These are phyloP conservation scores for Mycena citricolor DNA, from an alignment of 1,284 basidiomycete species.

Conservation along the genomic window DNA sequence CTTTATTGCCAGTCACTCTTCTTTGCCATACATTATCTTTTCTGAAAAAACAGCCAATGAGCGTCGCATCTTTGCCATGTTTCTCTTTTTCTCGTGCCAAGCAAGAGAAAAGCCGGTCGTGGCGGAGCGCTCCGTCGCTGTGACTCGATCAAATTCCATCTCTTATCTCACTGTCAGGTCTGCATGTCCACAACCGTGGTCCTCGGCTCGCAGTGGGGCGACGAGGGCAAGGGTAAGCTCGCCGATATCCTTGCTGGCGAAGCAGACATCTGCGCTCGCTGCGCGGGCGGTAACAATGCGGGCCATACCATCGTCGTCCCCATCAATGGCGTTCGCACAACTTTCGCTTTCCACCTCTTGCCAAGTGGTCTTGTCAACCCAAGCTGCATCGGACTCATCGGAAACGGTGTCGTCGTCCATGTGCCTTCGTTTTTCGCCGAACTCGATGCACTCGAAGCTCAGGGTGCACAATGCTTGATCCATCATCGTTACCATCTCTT, in stretches of 20 bases:
- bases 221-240: conserved; percentile 95
- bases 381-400: conserved; percentile 85
- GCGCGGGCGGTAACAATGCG: conserved; percentile 98
- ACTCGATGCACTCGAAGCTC: conserved; percentile 81
- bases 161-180: no score
- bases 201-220: conserved; percentile 92
- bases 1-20: no score
- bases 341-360: conserved; percentile 94
- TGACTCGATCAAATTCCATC: no score
- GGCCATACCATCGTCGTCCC: conserved; percentile 97
- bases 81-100: no score
- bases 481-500: conserved; percentile 1
- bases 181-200: conserved; percentile 57
- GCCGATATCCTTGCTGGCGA: conserved; percentile 90
- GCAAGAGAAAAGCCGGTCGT: no score
- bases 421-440: conserved; percentile 95
- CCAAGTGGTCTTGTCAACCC: conserved; percentile 96
- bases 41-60: no score
- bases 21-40: no score
- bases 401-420: conserved; percentile 93
- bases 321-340: conserved; percentile 70
- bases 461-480: conserved; percentile 58
- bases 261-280: conserved; percentile 91
- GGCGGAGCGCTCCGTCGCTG: no score
- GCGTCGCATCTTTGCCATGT: no score